Conservation (phyloP, 2,329 filamentous ascomycete genomes). For the Neonectria sp. region DNA sequence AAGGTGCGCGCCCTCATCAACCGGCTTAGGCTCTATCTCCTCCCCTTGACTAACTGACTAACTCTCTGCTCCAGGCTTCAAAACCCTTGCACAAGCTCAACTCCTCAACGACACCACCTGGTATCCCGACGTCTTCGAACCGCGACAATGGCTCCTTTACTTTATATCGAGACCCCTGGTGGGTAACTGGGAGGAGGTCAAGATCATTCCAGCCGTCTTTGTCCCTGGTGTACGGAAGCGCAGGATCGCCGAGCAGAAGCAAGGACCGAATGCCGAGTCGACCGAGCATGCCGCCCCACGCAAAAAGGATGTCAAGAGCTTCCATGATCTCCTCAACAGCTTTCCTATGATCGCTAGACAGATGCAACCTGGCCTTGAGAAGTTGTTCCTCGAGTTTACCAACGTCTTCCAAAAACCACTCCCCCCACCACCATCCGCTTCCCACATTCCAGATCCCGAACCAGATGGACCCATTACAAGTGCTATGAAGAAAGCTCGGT, state of each 20-base stretch:
- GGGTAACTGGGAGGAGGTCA: conserved; percentile 84
- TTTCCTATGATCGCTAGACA: conserved; percentile 97
- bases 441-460: conserved; percentile 70
- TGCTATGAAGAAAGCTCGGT: conserved; percentile 69
- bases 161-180: conserved; percentile 93
- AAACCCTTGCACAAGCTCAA: conserved; percentile 89
- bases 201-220: conserved; percentile 77
- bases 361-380: conserved; percentile 93
- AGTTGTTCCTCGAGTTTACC: conserved; percentile 90
- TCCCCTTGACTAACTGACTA: conserved; percentile 38
- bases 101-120: conserved; percentile 87
- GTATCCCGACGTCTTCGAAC: conserved; percentile 90
- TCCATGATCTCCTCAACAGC: conserved; percentile 89
- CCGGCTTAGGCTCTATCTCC: neutral
- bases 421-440: conserved; percentile 79
- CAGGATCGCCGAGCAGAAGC: conserved; percentile 56
- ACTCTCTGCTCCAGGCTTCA: conserved; percentile 77
- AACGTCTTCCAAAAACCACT: conserved; percentile 88
- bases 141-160: conserved; percentile 95
- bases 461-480: conserved; percentile 70
- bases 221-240: conserved; percentile 60
- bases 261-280: conserved; percentile 54
- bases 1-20: conserved; percentile 71
- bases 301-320: conserved; percentile 94
- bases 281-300: conserved; percentile 61